Percentiles rank a stretch among this genome's conserved stretches.
phyloP scores from a whole-genome alignment of 2,329 filamentous ascomycete genomes.

The Pseudocercospora ulei region DNA sequence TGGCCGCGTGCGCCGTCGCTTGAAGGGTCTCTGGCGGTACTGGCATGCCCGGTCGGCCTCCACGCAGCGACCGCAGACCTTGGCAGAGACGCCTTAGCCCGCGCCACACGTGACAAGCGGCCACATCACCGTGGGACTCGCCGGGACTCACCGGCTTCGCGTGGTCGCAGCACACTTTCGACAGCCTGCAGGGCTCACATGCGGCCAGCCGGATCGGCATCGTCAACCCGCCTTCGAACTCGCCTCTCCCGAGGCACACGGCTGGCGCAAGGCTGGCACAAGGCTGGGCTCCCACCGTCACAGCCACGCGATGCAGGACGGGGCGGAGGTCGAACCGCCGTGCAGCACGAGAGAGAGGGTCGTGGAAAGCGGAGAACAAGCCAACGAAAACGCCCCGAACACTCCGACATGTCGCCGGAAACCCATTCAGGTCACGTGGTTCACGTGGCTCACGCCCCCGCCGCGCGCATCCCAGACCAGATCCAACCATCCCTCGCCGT shows the following conservation, averaged over 20 bases:
- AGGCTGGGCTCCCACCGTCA: too few relatives aligned
- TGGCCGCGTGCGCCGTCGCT: conserved; percentile 17
- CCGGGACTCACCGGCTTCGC: conserved; percentile 23
- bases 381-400: too few relatives aligned
- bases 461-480: conserved; percentile 48
- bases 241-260: too few relatives aligned
- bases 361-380: too few relatives aligned
- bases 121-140: too few relatives aligned
- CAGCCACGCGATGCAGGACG: neutral
- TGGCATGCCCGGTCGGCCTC: conserved; percentile 23
- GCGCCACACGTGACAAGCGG: too few relatives aligned
- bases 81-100: too few relatives aligned
- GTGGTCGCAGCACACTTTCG: conserved; percentile 31
- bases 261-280: too few relatives aligned
- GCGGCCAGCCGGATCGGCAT: conserved; percentile 23
- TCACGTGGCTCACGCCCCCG: neutral
- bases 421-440: neutral
- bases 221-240: too few relatives aligned
- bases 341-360: neutral
- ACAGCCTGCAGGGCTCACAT: conserved; percentile 29
- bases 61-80: conserved; percentile 28
- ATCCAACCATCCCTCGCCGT: conserved; percentile 67
- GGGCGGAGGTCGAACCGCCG: neutral
- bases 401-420: neutral
- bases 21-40: conserved; percentile 30